A percentile compares a stretch with the other conserved stretches of the same genome.
These are phyloP conservation scores for Phialocephala subalpina DNA, from an alignment of 2,329 filamentous ascomycete genomes.

Conservation along the genomic window DNA sequence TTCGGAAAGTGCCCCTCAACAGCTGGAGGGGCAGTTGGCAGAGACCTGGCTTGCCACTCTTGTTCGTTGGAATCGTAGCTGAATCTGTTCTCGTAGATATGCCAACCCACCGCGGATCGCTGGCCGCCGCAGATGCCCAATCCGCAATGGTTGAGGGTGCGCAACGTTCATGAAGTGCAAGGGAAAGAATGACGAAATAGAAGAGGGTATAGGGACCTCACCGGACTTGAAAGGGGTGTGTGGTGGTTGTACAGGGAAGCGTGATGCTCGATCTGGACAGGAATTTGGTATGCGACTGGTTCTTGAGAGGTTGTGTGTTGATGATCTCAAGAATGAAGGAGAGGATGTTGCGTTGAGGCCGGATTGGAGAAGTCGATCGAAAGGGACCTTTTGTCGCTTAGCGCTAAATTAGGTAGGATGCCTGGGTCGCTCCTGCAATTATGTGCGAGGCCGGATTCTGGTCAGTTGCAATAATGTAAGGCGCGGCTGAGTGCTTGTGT, in stretches of 20 bases:
- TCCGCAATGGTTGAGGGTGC: not conserved
- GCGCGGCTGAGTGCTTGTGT: conserved; percentile 8
- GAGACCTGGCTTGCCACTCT: conserved; percentile 16
- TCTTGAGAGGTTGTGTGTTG: conserved; percentile 26
- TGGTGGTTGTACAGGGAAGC: conserved; percentile 19
- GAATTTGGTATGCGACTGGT: conserved; percentile 31
- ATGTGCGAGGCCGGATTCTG: conserved; percentile 6
- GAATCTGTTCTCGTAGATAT: not conserved
- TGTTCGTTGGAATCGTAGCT: not conserved
- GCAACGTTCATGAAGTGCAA: conserved; percentile 22
- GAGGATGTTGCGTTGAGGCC: conserved; percentile 35
- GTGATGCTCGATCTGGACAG: conserved; percentile 18
- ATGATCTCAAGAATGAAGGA: conserved; percentile 25
- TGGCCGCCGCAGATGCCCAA: conserved; percentile 18
- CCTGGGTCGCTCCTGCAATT: conserved; percentile 34
- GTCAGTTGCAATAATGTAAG: conserved; percentile 4
- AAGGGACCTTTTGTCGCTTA: conserved; percentile 32
- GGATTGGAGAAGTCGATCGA: conserved; percentile 37
- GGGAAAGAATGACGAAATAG: conserved; percentile 41
- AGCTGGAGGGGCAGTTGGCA: conserved; percentile 37
- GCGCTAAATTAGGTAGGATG: conserved; percentile 21
- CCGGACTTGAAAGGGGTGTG: conserved; percentile 32
- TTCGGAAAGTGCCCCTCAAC: conserved; percentile 39
- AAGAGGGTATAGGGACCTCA: conserved; percentile 35
- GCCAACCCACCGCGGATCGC: not conserved